Evolutionary conservation across 2,329 filamentous ascomycete genomes (phyloP).

Genomic region (Corinectria fuckeliana): DNA sequence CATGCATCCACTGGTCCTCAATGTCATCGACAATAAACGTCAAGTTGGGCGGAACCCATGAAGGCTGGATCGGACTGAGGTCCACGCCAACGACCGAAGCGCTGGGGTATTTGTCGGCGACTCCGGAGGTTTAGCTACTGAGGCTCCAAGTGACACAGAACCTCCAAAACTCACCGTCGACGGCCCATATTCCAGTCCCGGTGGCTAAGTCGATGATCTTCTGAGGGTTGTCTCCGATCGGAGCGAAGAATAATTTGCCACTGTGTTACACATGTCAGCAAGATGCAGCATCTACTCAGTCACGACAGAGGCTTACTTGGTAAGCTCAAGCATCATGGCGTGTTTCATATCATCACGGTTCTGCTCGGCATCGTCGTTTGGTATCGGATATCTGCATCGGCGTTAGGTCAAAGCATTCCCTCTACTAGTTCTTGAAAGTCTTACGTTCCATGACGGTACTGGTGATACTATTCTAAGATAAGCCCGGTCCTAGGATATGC

Average conservation of each 20-base stretch:
- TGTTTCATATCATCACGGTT: constrained; percentile 40
- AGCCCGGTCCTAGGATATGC: neutral
- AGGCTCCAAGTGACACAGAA: accelerated
- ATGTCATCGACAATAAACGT: constrained; percentile 47
- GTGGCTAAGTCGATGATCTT: constrained; percentile 35
- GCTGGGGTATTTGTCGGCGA: constrained; percentile 35
- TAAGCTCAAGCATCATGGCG: constrained; percentile 41
- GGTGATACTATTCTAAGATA: constrained; percentile 22
- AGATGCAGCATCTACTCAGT: accelerated
- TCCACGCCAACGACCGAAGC: constrained; percentile 34
- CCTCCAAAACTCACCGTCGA: constrained; percentile 19
- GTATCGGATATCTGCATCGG: constrained; percentile 31
- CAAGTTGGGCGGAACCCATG: constrained; percentile 50
- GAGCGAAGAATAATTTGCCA: constrained; percentile 30
- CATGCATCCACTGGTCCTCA: constrained; percentile 56
- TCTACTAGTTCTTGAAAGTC: accelerated
- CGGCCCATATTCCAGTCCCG: constrained; percentile 34
- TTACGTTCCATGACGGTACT: constrained; percentile 34
- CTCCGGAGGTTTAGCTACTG: constrained; percentile 1
- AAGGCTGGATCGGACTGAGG: constrained; percentile 35
- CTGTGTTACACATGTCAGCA: neutral
- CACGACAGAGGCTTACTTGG: constrained; percentile 16
- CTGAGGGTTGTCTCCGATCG: constrained; percentile 19
- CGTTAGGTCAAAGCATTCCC: constrained; percentile 16
- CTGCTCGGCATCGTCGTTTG: constrained; percentile 37